Evolutionary conservation across 2,329 filamentous ascomycete genomes (phyloP), one percentile per base, ranked within the genome.

Genomic region (Aspergillus quadrilineatus): DNA sequence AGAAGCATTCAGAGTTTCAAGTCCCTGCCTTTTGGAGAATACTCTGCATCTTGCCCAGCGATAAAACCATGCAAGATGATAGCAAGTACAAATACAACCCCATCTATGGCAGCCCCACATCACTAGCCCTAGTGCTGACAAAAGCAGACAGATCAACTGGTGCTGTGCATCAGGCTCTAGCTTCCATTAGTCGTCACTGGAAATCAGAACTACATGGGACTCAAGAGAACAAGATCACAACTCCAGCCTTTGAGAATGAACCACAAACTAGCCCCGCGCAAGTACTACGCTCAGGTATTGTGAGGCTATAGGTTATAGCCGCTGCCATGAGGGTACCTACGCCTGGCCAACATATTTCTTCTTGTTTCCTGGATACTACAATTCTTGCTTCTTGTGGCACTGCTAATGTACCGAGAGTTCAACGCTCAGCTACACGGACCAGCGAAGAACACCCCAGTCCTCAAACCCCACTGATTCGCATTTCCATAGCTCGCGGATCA

Each of bases 391-490:
- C 22, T 22, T 22, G 26, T 30, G 22, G 22, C 22, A 22, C 22
- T 45, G 22, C 4, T 22, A 28, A 30, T 50, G 34, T 30, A 28
- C 34, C 32, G 46, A 17, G 15, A 34, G 36, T 22, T 22, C n/a
- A 17, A 15, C 22, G 15, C 17, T 34, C 43, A 34, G 22, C 41
- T 32, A 26, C 17, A 53, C 39, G 15, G 14, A 22, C 36, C 28
- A 6, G 22, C 22, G 15, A 29, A 15, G n/a, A 22, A 22, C 22
- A 41, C 17, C 29, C 14, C 14, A 17, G 15, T 8, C 15, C 26
- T 14, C 22, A 15, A 53, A 22, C 34, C n/a, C 36, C 44, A 42
- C 34, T 39, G 42, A 56, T 56, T 39, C n/a, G 30, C 42, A 42
- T 30, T 15, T 45, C 39, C 32, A 44, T 14, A 36, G 17, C 47